phyloP scores from a whole-genome alignment of 768 basidiomycete genomes.

The Collybiopsis confluens region DNA sequence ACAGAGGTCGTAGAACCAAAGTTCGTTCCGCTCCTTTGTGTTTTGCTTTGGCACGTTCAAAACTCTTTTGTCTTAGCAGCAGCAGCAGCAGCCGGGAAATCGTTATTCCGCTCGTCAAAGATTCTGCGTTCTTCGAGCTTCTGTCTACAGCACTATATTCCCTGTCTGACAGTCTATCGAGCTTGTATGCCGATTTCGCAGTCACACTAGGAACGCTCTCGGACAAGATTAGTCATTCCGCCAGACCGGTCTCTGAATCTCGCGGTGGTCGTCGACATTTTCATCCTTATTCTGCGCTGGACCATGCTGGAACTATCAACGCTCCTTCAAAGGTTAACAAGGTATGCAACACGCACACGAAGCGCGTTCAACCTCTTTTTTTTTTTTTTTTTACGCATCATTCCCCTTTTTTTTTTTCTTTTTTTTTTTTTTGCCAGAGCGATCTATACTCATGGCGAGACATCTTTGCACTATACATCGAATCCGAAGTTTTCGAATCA shows the following conservation, averaged over 20 bases:
- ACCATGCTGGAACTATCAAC: constrained; percentile 32
- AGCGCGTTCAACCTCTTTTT: too few species aligned
- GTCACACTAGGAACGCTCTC: constrained; percentile 34
- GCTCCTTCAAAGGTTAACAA: constrained; percentile 18
- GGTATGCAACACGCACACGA: constrained; percentile 5
- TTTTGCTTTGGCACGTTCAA: background rate
- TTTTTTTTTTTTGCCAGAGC: constrained; percentile 23
- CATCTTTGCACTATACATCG: constrained; percentile 84
- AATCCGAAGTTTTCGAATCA: constrained; percentile 82
- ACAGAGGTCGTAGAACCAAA: background rate
- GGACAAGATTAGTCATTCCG: constrained; percentile 32
- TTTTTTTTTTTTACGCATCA: too few species aligned
- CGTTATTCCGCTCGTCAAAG: constrained; percentile 76
- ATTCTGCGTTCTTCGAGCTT: constrained; percentile 75
- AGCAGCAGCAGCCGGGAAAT: constrained; percentile 38
- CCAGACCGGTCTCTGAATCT: constrained; percentile 38
- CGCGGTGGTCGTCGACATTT: constrained; percentile 32
- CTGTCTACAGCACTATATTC: constrained; percentile 58
- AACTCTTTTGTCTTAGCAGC: background rate
- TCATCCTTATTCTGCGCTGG: constrained; percentile 41
- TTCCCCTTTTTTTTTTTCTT: background rate
- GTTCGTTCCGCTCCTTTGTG: background rate
- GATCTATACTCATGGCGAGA: constrained; percentile 89
- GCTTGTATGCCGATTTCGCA: constrained; percentile 48
- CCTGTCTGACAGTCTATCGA: constrained; percentile 43